Evolutionary conservation across 495 filamentous ascomycete species (phyloP).

Genomic region (Penicillium cataractarum): DNA sequence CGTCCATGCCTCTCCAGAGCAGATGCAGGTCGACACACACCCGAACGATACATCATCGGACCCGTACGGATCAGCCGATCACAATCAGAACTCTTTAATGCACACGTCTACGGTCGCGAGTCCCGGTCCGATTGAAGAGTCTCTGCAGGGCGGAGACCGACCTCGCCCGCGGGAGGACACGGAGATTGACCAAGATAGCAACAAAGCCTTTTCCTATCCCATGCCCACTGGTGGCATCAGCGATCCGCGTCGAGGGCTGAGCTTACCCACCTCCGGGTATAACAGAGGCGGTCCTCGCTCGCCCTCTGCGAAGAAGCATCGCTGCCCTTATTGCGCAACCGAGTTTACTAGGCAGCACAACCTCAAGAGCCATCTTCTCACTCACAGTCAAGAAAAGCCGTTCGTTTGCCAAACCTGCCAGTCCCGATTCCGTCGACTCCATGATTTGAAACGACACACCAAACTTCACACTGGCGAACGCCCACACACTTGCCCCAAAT

Average conservation of each 20-base stretch:
- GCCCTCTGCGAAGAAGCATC: slow-evolving; percentile 86
- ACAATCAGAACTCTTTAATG: slow-evolving; percentile 37
- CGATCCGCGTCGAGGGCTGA: slow-evolving; percentile 67
- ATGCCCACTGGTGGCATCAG: slow-evolving; percentile 49
- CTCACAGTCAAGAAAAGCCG: slow-evolving; percentile 98
- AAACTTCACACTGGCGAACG: slow-evolving; percentile 97
- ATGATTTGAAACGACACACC: slow-evolving; percentile 94
- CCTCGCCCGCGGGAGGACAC: slow-evolving; percentile 39
- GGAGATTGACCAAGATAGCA: slow-evolving; percentile 50
- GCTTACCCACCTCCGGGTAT: slow-evolving; percentile 71
- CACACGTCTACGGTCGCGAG: slow-evolving; percentile 51
- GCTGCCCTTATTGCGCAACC: slow-evolving; percentile 92
- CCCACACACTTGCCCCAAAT: slow-evolving; percentile 91
- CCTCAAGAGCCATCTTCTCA: slow-evolving; percentile 97
- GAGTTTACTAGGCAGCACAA: slow-evolving; percentile 99
- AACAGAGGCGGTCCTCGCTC: slow-evolving; percentile 65
- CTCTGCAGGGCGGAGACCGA: slow-evolving; percentile 49
- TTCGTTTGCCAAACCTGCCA: slow-evolving; percentile 89
- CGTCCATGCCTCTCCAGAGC: slow-evolving; percentile 41
- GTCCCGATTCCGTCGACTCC: slow-evolving; percentile 85
- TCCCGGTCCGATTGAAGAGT: slow-evolving; percentile 51
- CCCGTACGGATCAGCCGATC: slow-evolving; percentile 38
- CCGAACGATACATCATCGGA: slow-evolving; percentile 33
- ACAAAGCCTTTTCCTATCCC: slow-evolving; percentile 58
- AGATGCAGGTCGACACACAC: slow-evolving; percentile 52